Evolutionary conservation across 345 rosid genomes (phyloP).

Genomic region (Schrenkiella parvula): DNA sequence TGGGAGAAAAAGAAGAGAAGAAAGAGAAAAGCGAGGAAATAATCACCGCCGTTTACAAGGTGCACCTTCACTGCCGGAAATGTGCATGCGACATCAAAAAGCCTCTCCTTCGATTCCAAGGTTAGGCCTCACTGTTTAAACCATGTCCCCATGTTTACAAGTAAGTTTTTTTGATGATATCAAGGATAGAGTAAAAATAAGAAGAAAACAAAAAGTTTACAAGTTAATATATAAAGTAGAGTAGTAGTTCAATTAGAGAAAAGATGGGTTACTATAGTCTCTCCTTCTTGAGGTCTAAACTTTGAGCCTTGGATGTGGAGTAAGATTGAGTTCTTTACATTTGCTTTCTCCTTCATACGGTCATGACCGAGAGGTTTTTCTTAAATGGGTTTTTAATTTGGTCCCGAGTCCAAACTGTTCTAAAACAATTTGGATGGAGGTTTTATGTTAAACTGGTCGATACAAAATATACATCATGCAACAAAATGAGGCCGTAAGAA

Average conservation of each 20-base stretch:
- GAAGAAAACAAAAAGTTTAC: no score
- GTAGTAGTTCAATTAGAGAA: background rate
- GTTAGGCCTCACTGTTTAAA: constrained; percentile 17
- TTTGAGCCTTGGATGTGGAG: background rate
- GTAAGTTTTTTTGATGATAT: no score
- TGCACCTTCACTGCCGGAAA: constrained; percentile 76
- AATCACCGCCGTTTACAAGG: constrained; percentile 61
- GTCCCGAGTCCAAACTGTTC: background rate
- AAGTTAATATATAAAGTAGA: background rate
- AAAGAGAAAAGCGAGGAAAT: constrained; percentile 38
- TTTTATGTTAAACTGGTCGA: background rate
- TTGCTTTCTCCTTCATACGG: constrained; percentile 4
- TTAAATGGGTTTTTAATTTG: background rate
- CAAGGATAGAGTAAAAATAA: no score
- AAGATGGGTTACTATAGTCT: background rate
- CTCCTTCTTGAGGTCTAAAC: background rate
- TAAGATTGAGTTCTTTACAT: background rate
- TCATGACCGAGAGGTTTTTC: background rate
- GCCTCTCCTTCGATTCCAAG: constrained; percentile 51
- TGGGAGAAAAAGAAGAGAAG: constrained; percentile 41
- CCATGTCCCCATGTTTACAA: no score
- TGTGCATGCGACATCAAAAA: constrained; percentile 61
- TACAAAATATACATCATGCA: background rate
- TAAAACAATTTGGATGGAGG: background rate
- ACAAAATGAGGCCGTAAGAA: background rate